Evolutionary conservation across 2,329 filamentous ascomycete species (phyloP), one percentile per base, ranked within the genome.

Genomic region (Diaporthe sp.): DNA sequence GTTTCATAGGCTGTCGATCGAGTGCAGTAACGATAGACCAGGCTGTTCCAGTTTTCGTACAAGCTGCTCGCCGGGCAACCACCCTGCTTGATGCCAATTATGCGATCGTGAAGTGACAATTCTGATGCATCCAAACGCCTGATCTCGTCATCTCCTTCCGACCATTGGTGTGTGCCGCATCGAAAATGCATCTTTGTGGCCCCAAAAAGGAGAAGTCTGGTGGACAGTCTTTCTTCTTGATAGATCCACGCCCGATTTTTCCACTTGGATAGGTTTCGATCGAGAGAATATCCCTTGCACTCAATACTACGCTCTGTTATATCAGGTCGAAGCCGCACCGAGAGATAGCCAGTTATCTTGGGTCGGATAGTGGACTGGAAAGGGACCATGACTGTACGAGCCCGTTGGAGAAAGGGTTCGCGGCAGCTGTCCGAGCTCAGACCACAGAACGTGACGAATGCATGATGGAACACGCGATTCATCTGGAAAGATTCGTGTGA

Each of bases 401-500:
- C 13, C n/a, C 58, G 28, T 10, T 44, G 13, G 37, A 42, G 58
- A 44, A 61, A 28, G 7, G 58, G 15, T 12, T 61, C 15, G 13
- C 28, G 58, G 58, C 58, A 61, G 37, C 58, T 61, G 12, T 2
- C 9, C 37, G 58, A 61, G 58, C 1, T 25, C 7, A 61, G 37
- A 28, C 12, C 58, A 42, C 58, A 61, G 58, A 61, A 44, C 2
- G 58, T 61, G 12, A 42, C 37, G n/a, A 42, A 61, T 3, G 58
- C 58, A 19, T 17, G 3, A 2, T 28, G 22, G 19, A 9, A 61
- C 12, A 61, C 58, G n/a, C 7, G 22, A 8, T 61, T 17, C 58
- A 61, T 61, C 37, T 31, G 37, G n/a, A 37, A 37, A 6, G 58
- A 61, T 44, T 61, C 58, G n/a, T 61, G 42, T 42, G 58, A 42